Conservation (phyloP, 805 yeast species). For the Spathaspora sp. region DNA sequence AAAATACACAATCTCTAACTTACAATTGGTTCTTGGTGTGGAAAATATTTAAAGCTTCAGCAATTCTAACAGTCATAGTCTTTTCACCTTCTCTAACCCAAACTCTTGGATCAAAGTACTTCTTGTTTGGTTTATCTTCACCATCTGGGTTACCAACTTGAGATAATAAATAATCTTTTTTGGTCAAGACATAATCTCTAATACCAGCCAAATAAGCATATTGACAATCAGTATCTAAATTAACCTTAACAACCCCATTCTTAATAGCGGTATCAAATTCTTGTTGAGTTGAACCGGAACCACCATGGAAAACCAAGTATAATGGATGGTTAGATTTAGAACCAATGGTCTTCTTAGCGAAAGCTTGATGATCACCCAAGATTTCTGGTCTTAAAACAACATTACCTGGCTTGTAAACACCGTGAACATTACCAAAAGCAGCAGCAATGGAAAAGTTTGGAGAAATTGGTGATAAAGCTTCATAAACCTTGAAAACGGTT, state of each 20-base stretch:
- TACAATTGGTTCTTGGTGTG: conserved; percentile 67
- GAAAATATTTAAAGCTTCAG: conserved; percentile 83
- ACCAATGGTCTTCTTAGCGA: conserved; percentile 68
- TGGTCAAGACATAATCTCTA: conserved; percentile 92
- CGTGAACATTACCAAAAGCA: conserved; percentile 99
- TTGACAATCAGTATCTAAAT: conserved; percentile 99
- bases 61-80: conserved; percentile 87
- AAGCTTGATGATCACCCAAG: conserved; percentile 92
- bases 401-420: conserved; percentile 99
- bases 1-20: conserved; percentile 3
- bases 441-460: conserved; percentile 99
- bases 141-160: conserved; percentile 99
- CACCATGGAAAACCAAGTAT: conserved; percentile 99
- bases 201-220: conserved; percentile 96
- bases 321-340: conserved; percentile 63
- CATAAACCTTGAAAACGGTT: conserved; percentile 87
- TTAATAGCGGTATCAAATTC: conserved; percentile 90
- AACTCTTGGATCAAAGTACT: conserved; percentile 99
- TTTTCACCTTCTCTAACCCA: conserved; percentile 99
- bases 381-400: conserved; percentile 89
- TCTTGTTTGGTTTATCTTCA: conserved; percentile 98
- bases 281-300: conserved; percentile 92
- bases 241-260: conserved; percentile 97
- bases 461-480: conserved; percentile 85
- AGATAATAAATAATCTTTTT: conserved; percentile 88